Conservation (phyloP, 2,329 filamentous ascomycete species). For the Aureobasidium pullulans region DNA sequence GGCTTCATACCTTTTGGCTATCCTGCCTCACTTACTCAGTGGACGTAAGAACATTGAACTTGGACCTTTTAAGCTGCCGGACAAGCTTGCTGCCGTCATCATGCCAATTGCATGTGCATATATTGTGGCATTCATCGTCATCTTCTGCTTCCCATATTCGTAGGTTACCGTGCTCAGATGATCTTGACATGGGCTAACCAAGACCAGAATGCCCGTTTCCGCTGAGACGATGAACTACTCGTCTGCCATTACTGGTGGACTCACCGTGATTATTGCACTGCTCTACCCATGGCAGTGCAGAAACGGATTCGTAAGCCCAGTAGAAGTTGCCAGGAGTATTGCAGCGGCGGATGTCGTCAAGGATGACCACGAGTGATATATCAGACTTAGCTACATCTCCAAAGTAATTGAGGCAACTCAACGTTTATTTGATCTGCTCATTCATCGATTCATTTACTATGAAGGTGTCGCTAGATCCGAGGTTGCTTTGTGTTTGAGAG, state of each 20-base stretch:
- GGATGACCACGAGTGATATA: background rate
- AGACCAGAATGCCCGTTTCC: constrained; percentile 22
- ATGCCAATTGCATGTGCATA: constrained; percentile 49
- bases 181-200: background rate
- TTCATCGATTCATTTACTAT: no score
- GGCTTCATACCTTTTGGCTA: constrained; percentile 55
- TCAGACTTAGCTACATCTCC: background rate
- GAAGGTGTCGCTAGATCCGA: no score
- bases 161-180: constrained; percentile 1
- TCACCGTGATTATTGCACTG: constrained; percentile 29
- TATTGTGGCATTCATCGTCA: constrained; percentile 54
- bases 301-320: constrained; percentile 31
- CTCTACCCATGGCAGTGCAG: constrained; percentile 25
- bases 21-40: constrained; percentile 44
- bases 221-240: constrained; percentile 38
- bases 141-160: constrained; percentile 52
- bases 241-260: constrained; percentile 32
- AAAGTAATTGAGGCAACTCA: no score
- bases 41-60: constrained; percentile 39
- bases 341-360: constrained; percentile 1
- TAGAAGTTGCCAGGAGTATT: constrained; percentile 9
- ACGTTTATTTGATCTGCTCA: no score
- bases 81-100: constrained; percentile 41
- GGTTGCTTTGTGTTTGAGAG: no score
- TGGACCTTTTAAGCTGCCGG: constrained; percentile 52